phyloP scores from a whole-genome alignment of 371 early-diverging fungal genomes.

The Fennellomyces sp. region DNA sequence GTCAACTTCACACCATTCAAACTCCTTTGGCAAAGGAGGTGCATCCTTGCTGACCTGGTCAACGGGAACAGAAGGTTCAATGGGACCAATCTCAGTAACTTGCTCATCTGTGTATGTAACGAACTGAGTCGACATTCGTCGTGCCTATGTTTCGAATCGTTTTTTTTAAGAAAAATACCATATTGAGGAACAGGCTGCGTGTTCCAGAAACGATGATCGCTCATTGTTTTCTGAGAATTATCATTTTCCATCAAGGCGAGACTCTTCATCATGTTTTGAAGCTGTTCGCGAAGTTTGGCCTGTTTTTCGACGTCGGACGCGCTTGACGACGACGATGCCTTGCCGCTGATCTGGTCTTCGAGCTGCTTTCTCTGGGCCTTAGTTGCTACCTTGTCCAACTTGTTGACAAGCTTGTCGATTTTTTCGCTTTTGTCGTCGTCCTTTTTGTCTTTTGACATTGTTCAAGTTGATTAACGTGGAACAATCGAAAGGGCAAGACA shows the following conservation, averaged over 20 bases:
- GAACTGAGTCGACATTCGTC: too few species aligned
- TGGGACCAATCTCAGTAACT: conserved; percentile 75
- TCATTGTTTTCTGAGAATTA: conserved; percentile 45
- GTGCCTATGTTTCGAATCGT: not conserved
- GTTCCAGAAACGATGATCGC: conserved; percentile 91
- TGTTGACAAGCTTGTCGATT: not conserved
- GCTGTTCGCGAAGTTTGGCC: conserved; percentile 31
- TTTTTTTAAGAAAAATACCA: conserved; percentile 38
- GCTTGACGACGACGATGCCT: not conserved
- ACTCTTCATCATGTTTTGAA: conserved; percentile 40
- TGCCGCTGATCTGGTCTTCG: conserved; percentile 9
- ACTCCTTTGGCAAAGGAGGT: conserved; percentile 82
- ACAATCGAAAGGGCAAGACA: too few species aligned
- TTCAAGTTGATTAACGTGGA: not conserved
- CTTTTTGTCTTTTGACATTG: conserved; percentile 13
- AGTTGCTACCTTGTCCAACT: conserved; percentile 10
- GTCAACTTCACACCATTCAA: conserved; percentile 89
- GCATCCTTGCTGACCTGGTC: conserved; percentile 87
- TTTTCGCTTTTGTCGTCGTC: not conserved
- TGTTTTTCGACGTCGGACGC: conserved; percentile 7
- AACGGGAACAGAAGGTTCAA: conserved; percentile 78
- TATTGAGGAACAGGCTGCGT: conserved; percentile 93
- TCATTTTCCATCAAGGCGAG: conserved; percentile 38
- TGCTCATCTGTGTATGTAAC: conserved; percentile 56
- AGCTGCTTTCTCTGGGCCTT: conserved; percentile 15